These are phyloP conservation scores for Ophiosphaerella korrae DNA, from an alignment of 2,329 filamentous ascomycete genomes.

Conservation along the genomic window DNA sequence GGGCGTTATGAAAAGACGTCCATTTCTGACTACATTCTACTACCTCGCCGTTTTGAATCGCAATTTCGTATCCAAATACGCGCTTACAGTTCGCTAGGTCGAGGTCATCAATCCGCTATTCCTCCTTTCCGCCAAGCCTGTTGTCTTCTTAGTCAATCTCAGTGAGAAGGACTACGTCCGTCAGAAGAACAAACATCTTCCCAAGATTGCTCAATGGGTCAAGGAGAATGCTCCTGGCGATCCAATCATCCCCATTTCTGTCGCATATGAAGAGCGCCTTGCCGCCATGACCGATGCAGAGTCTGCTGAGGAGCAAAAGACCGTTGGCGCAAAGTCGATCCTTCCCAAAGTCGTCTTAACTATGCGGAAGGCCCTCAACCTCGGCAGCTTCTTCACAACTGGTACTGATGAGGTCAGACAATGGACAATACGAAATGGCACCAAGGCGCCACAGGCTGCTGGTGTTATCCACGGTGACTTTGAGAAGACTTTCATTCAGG, in stretches of 20 bases:
- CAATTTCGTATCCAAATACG: constrained; percentile 5
- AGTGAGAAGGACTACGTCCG: constrained; percentile 96
- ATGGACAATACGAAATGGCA: constrained; percentile 96
- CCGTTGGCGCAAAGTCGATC: constrained; percentile 80
- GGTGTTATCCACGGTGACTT: constrained; percentile 99
- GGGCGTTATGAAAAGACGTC: constrained; percentile 87
- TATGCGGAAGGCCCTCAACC: constrained; percentile 90
- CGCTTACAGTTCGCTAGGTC: constrained; percentile 64
- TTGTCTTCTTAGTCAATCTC: constrained; percentile 95
- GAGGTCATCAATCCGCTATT: constrained; percentile 97
- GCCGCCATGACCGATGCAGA: constrained; percentile 79
- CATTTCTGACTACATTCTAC: constrained; percentile 64
- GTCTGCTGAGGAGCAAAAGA: constrained; percentile 85
- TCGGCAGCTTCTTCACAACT: constrained; percentile 96
- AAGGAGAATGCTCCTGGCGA: constrained; percentile 87
- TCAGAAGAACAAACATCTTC: constrained; percentile 99
- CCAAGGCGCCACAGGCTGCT: constrained; percentile 95
- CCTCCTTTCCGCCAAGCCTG: constrained; percentile 93
- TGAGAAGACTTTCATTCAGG: constrained; percentile 99
- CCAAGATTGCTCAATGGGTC: constrained; percentile 93
- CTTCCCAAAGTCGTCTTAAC: constrained; percentile 89
- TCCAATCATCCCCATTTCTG: constrained; percentile 90
- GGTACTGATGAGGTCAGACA: constrained; percentile 95
- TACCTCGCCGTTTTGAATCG: constrained; percentile 5
- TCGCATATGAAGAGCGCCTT: constrained; percentile 90